A percentile compares a stretch with the other conserved stretches of the same genome.
Evolutionary conservation across 306 rosid genomes (phyloP).

Genomic region (Rubus parviflorus): DNA sequence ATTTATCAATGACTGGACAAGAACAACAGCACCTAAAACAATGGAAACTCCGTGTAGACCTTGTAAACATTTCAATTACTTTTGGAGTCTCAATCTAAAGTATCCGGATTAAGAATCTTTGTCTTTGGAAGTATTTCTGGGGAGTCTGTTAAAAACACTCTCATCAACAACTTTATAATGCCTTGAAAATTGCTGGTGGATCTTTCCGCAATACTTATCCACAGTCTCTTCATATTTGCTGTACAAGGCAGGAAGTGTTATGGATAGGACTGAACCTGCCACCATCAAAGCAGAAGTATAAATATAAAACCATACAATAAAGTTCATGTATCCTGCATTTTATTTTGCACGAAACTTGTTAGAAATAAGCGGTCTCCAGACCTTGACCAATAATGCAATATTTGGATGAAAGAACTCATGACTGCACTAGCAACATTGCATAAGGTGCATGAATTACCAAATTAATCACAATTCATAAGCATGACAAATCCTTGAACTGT

Average conservation of each 20-base stretch:
- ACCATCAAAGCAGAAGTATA: slow-evolving; percentile 28
- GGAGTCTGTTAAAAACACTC: slow-evolving; percentile 64
- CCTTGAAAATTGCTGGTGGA: slow-evolving; percentile 72
- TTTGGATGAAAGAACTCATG: slow-evolving; percentile 5
- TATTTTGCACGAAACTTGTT: background rate
- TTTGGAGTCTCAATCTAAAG: background rate
- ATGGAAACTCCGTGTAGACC: background rate
- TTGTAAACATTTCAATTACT: background rate
- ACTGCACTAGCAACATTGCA: background rate
- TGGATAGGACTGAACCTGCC: slow-evolving; percentile 65
- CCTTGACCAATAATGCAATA: slow-evolving; percentile 1
- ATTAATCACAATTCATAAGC: background rate
- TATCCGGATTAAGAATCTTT: slow-evolving; percentile 48
- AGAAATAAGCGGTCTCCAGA: background rate
- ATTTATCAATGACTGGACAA: background rate
- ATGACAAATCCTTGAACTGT: background rate
- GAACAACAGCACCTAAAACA: background rate
- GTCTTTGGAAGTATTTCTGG: slow-evolving; percentile 57
- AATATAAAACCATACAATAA: slow-evolving; percentile 13
- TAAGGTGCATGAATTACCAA: slow-evolving; percentile 4
- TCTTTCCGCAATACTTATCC: slow-evolving; percentile 57
- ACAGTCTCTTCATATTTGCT: slow-evolving; percentile 50
- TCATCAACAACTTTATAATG: slow-evolving; percentile 83
- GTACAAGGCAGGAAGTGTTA: slow-evolving; percentile 79
- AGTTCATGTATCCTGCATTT: background rate